Base-by-base conservation (phyloP, 225 moss, liverwort and hornwort species). In the Marchantia paleacea region DNA sequence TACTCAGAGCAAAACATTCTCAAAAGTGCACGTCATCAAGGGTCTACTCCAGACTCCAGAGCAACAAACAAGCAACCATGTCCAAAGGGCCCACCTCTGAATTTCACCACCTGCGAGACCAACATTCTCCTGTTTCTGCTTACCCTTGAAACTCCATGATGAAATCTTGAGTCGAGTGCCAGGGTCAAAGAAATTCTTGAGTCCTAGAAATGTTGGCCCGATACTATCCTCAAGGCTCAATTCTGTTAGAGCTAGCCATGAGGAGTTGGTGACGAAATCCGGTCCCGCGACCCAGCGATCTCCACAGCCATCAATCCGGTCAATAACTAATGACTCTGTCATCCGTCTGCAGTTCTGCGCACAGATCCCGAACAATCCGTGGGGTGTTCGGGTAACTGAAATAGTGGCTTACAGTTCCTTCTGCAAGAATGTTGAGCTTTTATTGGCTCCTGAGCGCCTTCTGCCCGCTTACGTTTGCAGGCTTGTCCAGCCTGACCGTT, bases 1-100 rank as follows among this genome's bases (percentile, higher is more conserved):
- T 20, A 58, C 58, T 58, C 58, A 58, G 58, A 58, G 58, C 39
- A 62, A 62, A 62, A 62, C 62, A 62, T 62, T 62, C 62, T 62
- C 62, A 24, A 9, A n/a, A 62, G 39, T 39, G 39, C 39, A 24
- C n/a, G 62, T 62, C 62, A 62, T 62, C n/a, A 62, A 62, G 62
- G 22, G 18, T 60, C 18, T 0, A 60, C 60, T 16, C 24, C 9
- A 10, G 13, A 20, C 58, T 4, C 58, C 58, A 58, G 58, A 14
- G 18, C n/a, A 62, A 62, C 62, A 10, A n/a, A 1, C n/a, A 0
- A 22, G 24, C 20, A 16, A 20, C 58, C 16, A 58, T 58, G 58
- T 20, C 9, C 62, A 19, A 39, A 62, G 62, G 62, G 62, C 62
- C 62, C 22, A 62, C 62, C 62, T 62, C 62, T 10, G n/a, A 19